A percentile compares a stretch with the other conserved stretches of the same genome.
Conservation (phyloP, 2,329 filamentous ascomycete genomes). For the Neofusicoccum umdonicola region DNA sequence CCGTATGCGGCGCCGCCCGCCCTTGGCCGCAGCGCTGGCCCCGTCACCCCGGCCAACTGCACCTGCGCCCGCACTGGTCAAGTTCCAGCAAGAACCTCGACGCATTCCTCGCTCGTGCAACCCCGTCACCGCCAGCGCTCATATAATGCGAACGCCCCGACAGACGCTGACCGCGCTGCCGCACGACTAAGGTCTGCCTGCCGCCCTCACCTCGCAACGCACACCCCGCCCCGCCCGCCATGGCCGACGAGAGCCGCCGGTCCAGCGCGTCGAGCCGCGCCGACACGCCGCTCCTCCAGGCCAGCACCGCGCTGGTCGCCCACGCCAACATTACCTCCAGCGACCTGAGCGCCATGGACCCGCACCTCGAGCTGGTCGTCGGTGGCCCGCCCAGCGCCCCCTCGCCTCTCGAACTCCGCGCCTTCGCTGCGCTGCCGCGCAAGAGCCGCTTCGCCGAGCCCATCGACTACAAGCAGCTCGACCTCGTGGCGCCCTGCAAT, state of each 20-base stretch:
- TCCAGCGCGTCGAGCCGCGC: conserved; percentile 35
- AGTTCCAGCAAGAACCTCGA: conserved; percentile 11
- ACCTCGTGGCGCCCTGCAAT: conserved; percentile 57
- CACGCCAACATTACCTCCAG: conserved; percentile 20
- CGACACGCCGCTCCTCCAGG: conserved; percentile 22
- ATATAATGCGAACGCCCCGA: conserved; percentile 11
- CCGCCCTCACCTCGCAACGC: background rate
- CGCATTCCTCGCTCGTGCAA: conserved; percentile 11
- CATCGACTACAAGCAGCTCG: conserved; percentile 57
- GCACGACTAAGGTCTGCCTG: background rate
- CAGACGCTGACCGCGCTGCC: background rate
- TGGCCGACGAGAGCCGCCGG: conserved; percentile 34
- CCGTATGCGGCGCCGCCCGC: background rate
- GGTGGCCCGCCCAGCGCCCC: conserved; percentile 38
- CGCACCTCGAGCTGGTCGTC: conserved; percentile 26
- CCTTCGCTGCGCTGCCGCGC: conserved; percentile 37
- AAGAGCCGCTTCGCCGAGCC: conserved; percentile 33
- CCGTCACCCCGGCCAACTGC: background rate
- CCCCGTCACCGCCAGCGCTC: conserved; percentile 2
- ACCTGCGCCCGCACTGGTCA: background rate
- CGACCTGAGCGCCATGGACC: conserved; percentile 25
- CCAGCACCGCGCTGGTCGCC: conserved; percentile 17
- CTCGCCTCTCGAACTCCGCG: conserved; percentile 38
- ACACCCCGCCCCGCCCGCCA: conserved; percentile 20
- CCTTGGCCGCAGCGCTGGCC: background rate